Percentiles rank a stretch among this genome's conserved stretches.
These are phyloP conservation scores for Fusarium bulbicola DNA, from an alignment of 2,329 filamentous ascomycete species.

Conservation along the genomic window DNA sequence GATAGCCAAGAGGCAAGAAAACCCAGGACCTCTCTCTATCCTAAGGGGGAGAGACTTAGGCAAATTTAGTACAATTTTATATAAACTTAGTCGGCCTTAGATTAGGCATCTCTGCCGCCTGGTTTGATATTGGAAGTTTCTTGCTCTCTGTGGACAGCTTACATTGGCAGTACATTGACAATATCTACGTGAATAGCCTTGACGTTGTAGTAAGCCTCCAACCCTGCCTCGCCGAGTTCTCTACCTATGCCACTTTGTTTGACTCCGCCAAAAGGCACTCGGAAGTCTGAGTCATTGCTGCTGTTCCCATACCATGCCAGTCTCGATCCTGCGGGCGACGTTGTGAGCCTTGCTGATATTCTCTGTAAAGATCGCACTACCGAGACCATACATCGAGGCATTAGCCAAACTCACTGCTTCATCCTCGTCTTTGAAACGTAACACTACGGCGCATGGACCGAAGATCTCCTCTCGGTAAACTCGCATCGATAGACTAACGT, in stretches of 20 bases:
- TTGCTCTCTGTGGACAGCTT: not conserved
- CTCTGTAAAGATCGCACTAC: not conserved
- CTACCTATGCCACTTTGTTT: slow-evolving; percentile 2
- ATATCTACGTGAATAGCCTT: not conserved
- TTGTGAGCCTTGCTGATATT: not conserved
- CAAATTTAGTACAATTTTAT: not conserved
- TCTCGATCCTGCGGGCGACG: not conserved
- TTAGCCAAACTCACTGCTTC: not conserved
- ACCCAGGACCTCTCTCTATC: not conserved
- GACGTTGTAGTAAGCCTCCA: not conserved
- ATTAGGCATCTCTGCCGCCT: not conserved
- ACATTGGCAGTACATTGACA: not conserved
- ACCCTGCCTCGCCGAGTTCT: not conserved
- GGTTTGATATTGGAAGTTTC: not conserved
- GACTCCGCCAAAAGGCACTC: not conserved
- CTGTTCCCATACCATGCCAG: not conserved
- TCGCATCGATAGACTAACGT: not conserved
- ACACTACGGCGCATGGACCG: not conserved
- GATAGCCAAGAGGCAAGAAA: not conserved
- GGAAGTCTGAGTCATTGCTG: not conserved
- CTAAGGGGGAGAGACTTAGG: not conserved
- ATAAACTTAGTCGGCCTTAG: not conserved
- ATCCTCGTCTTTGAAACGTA: not conserved
- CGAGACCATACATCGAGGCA: not conserved
- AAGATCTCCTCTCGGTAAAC: slow-evolving; percentile 2